Evolutionary conservation across 257 asterid species (phyloP), one percentile per base, ranked within the genome.

Genomic region (Solanum chaucha): DNA sequence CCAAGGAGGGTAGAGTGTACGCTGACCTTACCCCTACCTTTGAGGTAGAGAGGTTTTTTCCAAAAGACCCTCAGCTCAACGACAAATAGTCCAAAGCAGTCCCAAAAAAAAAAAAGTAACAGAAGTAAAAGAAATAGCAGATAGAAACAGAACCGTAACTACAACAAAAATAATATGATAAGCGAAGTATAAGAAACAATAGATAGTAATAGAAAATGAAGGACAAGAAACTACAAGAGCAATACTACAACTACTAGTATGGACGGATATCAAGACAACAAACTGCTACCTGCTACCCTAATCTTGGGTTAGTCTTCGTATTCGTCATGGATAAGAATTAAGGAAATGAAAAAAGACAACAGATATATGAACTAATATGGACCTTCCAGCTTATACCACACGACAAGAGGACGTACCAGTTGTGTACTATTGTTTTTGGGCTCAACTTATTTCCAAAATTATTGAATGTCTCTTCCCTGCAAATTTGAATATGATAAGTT

Each of bases 391-490:
- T 24, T 44, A 77, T 41, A 77, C 36, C 61, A 78, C 6, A 3
- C 3, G 17, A 15, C 64, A 85, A 85, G 70, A 41, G 64, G 58
- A 61, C 93, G 48, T 92, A 95, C 99, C 99, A 97, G 87, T 97
- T 94, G 89, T 97, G 99, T 77, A 97, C 92, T 55, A 97, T 90
- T 3, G 99, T 95, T 91, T 94, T 94, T 19, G 89, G 96, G 94
- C 89, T 92, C 96, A 97, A 88, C 89, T 97, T 95, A 82, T 88
- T 93, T 38, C 99, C 99, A 14, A 97, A 97, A 91, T 94, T 91
- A 90, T 94, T 94, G 92, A 97, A 97, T 1, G 98, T 97, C 92
- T 97, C 99, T 91, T 97, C 99, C 99, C 99, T 96, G 91, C 64
- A 48, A 85, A 72, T 59, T 86, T 72, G 44, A 59, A 75, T 51